A percentile compares a stretch with the other conserved stretches of the same genome.
These are phyloP conservation scores for Ambrosiella beaveri DNA, from an alignment of 2,329 filamentous ascomycete genomes.

Conservation along the genomic window DNA sequence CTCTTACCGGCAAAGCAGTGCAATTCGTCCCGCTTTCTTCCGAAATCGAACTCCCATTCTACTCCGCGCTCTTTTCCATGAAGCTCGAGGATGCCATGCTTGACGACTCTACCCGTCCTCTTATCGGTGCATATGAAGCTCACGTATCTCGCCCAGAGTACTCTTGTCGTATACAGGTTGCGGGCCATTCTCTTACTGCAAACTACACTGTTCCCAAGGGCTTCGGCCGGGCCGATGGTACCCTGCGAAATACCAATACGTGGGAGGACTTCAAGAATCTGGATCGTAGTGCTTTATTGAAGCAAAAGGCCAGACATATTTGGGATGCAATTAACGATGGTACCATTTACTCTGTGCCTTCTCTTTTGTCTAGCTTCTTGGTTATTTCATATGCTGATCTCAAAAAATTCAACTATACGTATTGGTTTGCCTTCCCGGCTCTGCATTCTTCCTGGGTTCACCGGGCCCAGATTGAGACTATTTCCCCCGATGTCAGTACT, in stretches of 20 bases:
- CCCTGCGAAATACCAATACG: conserved; percentile 92
- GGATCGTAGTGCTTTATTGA: conserved; percentile 33
- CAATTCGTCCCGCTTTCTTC: conserved; percentile 81
- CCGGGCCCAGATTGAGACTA: conserved; percentile 31
- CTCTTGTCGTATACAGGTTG: conserved; percentile 78
- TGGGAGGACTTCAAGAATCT: conserved; percentile 79
- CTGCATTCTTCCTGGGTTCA: conserved; percentile 75
- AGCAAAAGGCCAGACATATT: conserved; percentile 37
- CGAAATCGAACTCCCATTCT: conserved; percentile 91
- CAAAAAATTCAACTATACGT: conserved; percentile 95
- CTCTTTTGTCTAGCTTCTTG: conserved; percentile 73
- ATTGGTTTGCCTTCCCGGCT: conserved; percentile 93
- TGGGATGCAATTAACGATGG: conserved; percentile 97
- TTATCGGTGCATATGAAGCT: conserved; percentile 81
- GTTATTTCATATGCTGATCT: conserved; percentile 87
- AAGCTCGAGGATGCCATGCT: conserved; percentile 98
- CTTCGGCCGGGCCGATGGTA: conserved; percentile 72
- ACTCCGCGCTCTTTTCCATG: conserved; percentile 72
- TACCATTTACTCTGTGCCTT: conserved; percentile 88
- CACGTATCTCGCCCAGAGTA: conserved; percentile 54
- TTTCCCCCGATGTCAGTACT: conserved; percentile 55
- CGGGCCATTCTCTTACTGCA: conserved; percentile 61
- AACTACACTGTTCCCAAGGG: conserved; percentile 44
- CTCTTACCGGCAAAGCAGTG: conserved; percentile 20
- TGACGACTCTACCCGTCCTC: conserved; percentile 73